Percentiles rank a stretch among this genome's conserved stretches.
Evolutionary conservation across 2,329 filamentous ascomycete genomes (phyloP).

Genomic region (Talaromyces islandicus): DNA sequence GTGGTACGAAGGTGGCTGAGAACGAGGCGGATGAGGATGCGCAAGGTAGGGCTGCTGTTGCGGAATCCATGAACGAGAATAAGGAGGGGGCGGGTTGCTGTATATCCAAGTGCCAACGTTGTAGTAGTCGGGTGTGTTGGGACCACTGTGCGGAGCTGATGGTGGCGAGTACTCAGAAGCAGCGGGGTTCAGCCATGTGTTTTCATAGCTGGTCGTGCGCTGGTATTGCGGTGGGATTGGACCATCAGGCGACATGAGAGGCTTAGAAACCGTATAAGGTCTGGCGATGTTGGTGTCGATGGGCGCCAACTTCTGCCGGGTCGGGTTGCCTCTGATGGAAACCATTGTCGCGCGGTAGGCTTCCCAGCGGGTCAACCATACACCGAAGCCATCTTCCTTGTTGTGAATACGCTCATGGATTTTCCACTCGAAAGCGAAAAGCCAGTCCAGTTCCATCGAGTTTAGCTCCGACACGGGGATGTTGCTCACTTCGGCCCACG

Average conservation of each 20-base stretch:
- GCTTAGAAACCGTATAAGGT: conserved; percentile 45
- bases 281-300: conserved; percentile 61
- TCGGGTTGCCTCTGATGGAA: conserved; percentile 38
- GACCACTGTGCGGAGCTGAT: conserved; percentile 43
- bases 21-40: conserved; percentile 30
- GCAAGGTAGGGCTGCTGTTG: conserved; percentile 23
- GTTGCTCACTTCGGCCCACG: conserved; percentile 91
- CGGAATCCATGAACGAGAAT: conserved; percentile 35
- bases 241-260: conserved; percentile 42
- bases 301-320: conserved; percentile 49
- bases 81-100: conserved; percentile 35
- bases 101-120: conserved; percentile 38
- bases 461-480: conserved; percentile 82
- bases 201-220: conserved; percentile 41
- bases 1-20: conserved; percentile 42
- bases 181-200: conserved; percentile 45
- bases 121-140: conserved; percentile 44
- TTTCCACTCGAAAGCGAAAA: conserved; percentile 73
- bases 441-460: conserved; percentile 79
- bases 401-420: conserved; percentile 80
- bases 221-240: conserved; percentile 48
- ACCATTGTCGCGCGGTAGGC: conserved; percentile 52
- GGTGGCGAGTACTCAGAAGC: conserved; percentile 48
- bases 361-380: conserved; percentile 63
- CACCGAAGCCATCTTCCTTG: conserved; percentile 61